These are phyloP conservation scores for Elongisporangium undulatum DNA, from an alignment of 352 stramenopile species.

Conservation along the genomic window DNA sequence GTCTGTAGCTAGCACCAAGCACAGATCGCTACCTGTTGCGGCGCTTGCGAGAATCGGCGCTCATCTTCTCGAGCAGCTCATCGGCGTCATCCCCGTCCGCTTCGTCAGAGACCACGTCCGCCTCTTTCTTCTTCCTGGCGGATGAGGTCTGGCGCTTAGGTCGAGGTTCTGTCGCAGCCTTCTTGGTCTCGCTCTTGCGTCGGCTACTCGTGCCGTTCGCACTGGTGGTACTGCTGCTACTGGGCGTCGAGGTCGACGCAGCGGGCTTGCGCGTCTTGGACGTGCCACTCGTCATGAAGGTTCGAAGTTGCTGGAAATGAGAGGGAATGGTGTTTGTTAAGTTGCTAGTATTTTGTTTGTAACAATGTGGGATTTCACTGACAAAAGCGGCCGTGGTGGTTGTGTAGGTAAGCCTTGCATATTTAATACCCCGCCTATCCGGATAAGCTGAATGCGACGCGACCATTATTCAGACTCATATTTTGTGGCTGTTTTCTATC, in stretches of 20 bases:
- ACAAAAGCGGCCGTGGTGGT: background rate
- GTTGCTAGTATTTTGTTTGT: too few species aligned
- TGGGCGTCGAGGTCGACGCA: background rate
- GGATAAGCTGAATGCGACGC: background rate
- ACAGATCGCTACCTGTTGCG: slow-evolving; percentile 8
- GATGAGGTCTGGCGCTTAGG: background rate
- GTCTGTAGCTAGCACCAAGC: background rate
- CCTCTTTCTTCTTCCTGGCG: background rate
- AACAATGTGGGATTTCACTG: background rate
- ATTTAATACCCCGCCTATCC: background rate
- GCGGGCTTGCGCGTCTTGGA: background rate
- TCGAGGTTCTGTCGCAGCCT: background rate
- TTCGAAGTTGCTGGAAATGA: background rate
- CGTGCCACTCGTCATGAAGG: background rate
- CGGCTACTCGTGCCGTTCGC: background rate
- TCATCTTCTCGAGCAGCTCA: slow-evolving; percentile 38
- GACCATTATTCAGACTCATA: background rate
- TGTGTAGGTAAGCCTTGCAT: background rate
- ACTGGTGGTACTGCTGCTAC: background rate
- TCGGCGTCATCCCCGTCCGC: slow-evolving; percentile 20
- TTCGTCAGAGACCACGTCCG: slow-evolving; percentile 12
- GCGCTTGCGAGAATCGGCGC: slow-evolving; percentile 33
- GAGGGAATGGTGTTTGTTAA: background rate
- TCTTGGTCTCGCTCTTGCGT: background rate
- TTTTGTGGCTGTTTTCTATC: background rate